Base-by-base conservation (phyloP, 202 grass and related monocot species). In the Saccharum hybrid region DNA sequence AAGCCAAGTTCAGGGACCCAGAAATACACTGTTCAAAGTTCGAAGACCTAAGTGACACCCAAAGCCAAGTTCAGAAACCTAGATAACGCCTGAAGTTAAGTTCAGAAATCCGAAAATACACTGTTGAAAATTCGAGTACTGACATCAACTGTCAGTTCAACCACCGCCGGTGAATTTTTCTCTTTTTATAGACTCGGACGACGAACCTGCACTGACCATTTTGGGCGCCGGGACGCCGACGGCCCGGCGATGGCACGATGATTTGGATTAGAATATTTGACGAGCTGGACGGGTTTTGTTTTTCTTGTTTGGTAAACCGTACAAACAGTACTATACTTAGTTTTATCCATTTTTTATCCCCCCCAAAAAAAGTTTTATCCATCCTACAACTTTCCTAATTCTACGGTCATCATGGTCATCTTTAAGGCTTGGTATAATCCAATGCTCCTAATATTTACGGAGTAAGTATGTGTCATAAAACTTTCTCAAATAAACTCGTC, bases 161-260 rank as follows among this genome's bases (percentile, higher is more conserved):
- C 26, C 26, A 26, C 26, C 26, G 26, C 26, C 26, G 26, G 26
- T 26, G 26, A 26, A 26, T 26, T 26, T 26, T 26, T 26, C 26
- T 26, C 48, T 43, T 80, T 83, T 90, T 90, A 86, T 86, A 86
- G 33, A 78, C 31, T 4, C 61, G 61, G 57, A 23, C 73, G 34
- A 40, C 14, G 28, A 0, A 22, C 19, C 21, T 60, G 34, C 6
- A 2, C 5, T 19, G 31, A 36, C 4, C 34, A 9, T 39, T 23
- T 38, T 10, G 23, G 54, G 45, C 13, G 10, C 59, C 45, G 48
- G 49, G 39, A 63, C 26, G 26, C 26, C 5, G 61, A 63, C 26
- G 61, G 26, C 23, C 23, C 61, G 26, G 61, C 26, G 61, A 6
- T 63, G 60, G 23, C 60, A 63, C 60, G 22, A 26, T 63, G 61